Conservation (phyloP, 2,329 filamentous ascomycete species). For the Xylaria arbuscula region DNA sequence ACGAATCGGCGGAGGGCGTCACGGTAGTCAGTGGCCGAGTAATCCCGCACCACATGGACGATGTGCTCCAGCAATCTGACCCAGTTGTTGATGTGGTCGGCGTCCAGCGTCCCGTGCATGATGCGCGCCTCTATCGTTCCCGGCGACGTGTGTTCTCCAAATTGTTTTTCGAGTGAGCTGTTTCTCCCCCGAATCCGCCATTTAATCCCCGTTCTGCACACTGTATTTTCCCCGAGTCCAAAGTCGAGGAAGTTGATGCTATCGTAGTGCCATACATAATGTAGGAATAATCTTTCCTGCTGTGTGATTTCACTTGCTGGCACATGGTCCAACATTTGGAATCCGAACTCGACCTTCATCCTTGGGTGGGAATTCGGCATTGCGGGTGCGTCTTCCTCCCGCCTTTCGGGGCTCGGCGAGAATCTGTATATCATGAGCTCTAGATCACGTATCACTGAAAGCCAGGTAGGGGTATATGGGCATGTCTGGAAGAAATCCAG, state of each 20-base stretch:
- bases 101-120: constrained; percentile 44
- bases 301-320: background rate
- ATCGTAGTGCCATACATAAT: constrained; percentile 18
- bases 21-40: background rate
- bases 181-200: constrained; percentile 24
- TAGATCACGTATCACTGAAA: background rate
- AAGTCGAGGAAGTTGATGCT: constrained; percentile 1
- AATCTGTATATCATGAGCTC: constrained; percentile 16
- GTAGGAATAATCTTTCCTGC: background rate
- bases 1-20: background rate
- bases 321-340: background rate
- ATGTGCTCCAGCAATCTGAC: constrained; percentile 33
- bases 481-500: background rate
- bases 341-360: background rate
- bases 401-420: rapidly evolving
- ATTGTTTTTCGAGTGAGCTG: constrained; percentile 11
- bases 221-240: background rate
- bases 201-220: constrained; percentile 19
- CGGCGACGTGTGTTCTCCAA: background rate
- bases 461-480: no score
- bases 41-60: constrained; percentile 23
- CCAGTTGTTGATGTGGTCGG: constrained; percentile 43
- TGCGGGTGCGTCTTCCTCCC: background rate
- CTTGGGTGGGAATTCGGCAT: background rate
- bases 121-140: constrained; percentile 33